Evolutionary conservation across 495 filamentous ascomycete genomes (phyloP).

Genomic region (Pyrenopolyporus hunteri): DNA sequence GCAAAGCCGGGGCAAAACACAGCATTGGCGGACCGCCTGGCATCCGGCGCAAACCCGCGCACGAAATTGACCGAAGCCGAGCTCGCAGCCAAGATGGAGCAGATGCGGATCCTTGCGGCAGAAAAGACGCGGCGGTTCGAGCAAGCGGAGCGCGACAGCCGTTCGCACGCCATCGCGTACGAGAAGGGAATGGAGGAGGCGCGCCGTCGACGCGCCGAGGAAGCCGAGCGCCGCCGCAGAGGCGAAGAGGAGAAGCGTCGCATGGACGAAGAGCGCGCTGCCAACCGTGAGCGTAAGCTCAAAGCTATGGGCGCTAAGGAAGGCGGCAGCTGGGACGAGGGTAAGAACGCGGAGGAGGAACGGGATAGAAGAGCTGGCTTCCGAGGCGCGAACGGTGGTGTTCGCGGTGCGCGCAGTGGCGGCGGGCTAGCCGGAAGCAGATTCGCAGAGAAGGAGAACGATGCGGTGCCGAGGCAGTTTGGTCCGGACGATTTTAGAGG

Average conservation of each 20-base stretch:
- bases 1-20: constrained; percentile 44
- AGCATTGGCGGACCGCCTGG: constrained; percentile 45
- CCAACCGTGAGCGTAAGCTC: constrained; percentile 56
- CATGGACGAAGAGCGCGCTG: constrained; percentile 57
- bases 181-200: constrained; percentile 58
- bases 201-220: constrained; percentile 51
- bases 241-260: constrained; percentile 52
- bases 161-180: constrained; percentile 56
- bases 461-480: constrained; percentile 30
- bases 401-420: constrained; percentile 41
- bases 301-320: constrained; percentile 52
- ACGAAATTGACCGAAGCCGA: constrained; percentile 61
- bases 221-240: constrained; percentile 44
- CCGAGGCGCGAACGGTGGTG: constrained; percentile 50
- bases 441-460: constrained; percentile 39
- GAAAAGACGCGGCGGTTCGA: constrained; percentile 58
- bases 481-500: constrained; percentile 39
- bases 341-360: constrained; percentile 45
- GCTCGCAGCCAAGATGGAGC: constrained; percentile 57
- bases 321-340: constrained; percentile 54
- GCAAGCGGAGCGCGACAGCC: constrained; percentile 57
- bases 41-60: constrained; percentile 55
- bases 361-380: constrained; percentile 44
- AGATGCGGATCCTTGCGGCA: constrained; percentile 54
- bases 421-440: constrained; percentile 43